Base-by-base conservation (phyloP, 495 filamentous ascomycete genomes). In the Xylaria sp. region DNA sequence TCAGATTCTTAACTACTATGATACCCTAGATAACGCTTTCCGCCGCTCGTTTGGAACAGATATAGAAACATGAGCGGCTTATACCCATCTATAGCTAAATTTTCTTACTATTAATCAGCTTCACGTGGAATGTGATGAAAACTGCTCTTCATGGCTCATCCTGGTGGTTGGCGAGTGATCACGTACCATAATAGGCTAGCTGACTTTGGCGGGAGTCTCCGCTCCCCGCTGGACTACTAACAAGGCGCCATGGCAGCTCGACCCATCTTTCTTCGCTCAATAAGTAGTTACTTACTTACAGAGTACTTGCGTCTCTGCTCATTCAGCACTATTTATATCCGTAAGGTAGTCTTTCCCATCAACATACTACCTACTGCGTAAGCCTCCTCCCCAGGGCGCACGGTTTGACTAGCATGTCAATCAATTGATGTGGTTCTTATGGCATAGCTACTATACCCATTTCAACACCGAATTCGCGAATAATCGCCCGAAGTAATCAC, bases 151-250 rank as follows among this genome's bases (percentile, higher is more conserved):
- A 33, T 31, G 31, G 4, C 14, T 15, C 29, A 17, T 31, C 24
- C 15, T 31, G 31, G 26, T 55, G 14, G 26, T n/a, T 29, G 15
- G 26, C 52, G 52, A 31, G 46, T 62, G n/a, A 15, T n/a, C 43
- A 48, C 0, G 43, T 65, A 26, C 43, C 21, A 50, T 35, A n/a
- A 52, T n/a, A 53, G 64, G n/a, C 35, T 67, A n/a, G 59, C 4
- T 37, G 21, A 37, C 55, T 59, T 14, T 17, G 33, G 15, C 64
- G 64, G 64, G 64, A 55, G 35, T 55, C 48, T 29, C 64, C 64
- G 48, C 64, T n/a, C 33, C 21, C 48, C 33, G 37, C 57, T 37
- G 5, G 19, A 2, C 4, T 37, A 3, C 35, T 37, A 37, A 8
- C 35, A 37, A 37, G 43, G 58, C 15, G 37, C 24, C 21, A 29